Base-by-base conservation (phyloP, 192 early-diverging fungal species). In the Geranomyces variabilis region DNA sequence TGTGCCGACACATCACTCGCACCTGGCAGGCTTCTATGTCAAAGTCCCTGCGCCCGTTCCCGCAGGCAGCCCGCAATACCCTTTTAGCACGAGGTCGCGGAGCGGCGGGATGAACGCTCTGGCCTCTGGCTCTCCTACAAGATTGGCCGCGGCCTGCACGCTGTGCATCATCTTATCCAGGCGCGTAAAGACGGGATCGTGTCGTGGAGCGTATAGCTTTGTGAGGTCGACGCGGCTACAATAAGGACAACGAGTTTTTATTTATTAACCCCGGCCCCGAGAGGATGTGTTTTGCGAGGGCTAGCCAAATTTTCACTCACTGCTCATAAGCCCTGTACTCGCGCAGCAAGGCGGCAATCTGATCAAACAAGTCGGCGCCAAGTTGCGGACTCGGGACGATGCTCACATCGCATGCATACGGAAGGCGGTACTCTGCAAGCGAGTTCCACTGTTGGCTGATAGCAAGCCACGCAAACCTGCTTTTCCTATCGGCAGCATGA, bases 121-220 rank as follows among this genome's bases (percentile, higher is more conserved):
- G 29, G 66, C 45, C 31, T 56, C 69, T n/a, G 13, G 13, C 22
- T 34, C 12, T 28, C 48, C 31, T 31, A 57, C 46, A 17, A 77
- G 53, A 30, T 62, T 60, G 41, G 65, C 68, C 30, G 67, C 53
- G 17, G 33, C 19, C 49, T 33, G 55, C 34, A 74, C n/a, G 59
- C 59, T 48, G 36, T 69, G 48, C 22, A 90, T 55, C 33, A 91
- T 60, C 77, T 91, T 91, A 34, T 92, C 90, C 28, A 91, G 76
- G 24, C 82, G 71, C 10, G 88, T 88, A 47, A 77, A 63, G 41
- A 28, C 80, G 0, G 74, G 75, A 60, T 86, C 87, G 36, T 33
- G 33, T 1, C 64, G 63, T 28, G 67, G 62, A 9, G 68, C 55
- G 59, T 65, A 86, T 1, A 82, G 79, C 48, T 77, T 57, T 6